Evolutionary conservation across 106 monocot genomes (phyloP).

Genomic region (Dioscorea alata): DNA sequence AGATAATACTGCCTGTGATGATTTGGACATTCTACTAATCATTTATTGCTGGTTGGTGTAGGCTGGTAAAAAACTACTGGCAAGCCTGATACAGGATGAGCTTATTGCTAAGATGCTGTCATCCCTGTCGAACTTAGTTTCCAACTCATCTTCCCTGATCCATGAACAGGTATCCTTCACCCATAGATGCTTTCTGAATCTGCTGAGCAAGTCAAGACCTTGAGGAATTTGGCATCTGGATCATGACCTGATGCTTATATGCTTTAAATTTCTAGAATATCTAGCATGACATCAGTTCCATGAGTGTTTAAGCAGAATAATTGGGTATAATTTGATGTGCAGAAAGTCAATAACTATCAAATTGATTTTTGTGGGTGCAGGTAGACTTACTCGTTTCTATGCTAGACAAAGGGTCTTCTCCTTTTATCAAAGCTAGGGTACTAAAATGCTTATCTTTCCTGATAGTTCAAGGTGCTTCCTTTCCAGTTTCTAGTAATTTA

Average conservation of each 20-base stretch:
- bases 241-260: too few relatives aligned
- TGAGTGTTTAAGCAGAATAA: too few relatives aligned
- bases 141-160: slow-evolving; percentile 38
- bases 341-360: neutral
- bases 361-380: slow-evolving; percentile 28
- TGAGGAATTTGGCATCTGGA: too few relatives aligned
- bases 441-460: slow-evolving; percentile 55
- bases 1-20: too few relatives aligned
- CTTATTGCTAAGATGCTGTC: slow-evolving; percentile 44
- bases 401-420: slow-evolving; percentile 24
- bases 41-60: slow-evolving; percentile 7
- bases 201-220: too few relatives aligned
- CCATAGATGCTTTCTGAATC: too few relatives aligned
- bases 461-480: slow-evolving; percentile 18
- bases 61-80: slow-evolving; percentile 55
- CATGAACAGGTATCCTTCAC: slow-evolving; percentile 48
- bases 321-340: too few relatives aligned
- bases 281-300: too few relatives aligned
- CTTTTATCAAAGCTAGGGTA: slow-evolving; percentile 24
- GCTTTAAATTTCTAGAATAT: too few relatives aligned
- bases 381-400: slow-evolving; percentile 39
- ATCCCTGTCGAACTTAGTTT: slow-evolving; percentile 73
- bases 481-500: slow-evolving; percentile 19
- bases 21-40: too few relatives aligned
- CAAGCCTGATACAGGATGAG: slow-evolving; percentile 25